Percentiles rank a stretch among this genome's conserved stretches.
Evolutionary conservation across 192 early-diverging fungal species (phyloP).

Genomic region (Entomortierella beljakovae): DNA sequence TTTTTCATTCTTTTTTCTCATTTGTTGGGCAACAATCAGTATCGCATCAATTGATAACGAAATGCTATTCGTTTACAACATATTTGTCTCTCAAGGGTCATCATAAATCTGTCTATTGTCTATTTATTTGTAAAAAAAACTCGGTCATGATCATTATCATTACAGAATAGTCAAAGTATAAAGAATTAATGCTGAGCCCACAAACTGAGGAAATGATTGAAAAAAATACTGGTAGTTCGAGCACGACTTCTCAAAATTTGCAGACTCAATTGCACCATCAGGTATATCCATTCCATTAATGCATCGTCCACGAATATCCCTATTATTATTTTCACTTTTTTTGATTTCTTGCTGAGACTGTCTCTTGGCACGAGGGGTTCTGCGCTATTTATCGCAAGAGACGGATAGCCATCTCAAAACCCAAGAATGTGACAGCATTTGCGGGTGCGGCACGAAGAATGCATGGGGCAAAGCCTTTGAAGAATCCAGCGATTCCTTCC

Average conservation of each 20-base stretch:
- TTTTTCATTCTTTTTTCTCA: too few species aligned
- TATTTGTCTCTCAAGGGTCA: too few species aligned
- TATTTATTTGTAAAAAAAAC: not conserved
- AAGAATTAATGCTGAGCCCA: not conserved
- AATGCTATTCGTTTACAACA: too few species aligned
- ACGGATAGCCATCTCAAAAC: constrained; percentile 71
- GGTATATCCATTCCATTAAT: not conserved
- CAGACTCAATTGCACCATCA: too few species aligned
- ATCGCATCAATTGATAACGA: too few species aligned
- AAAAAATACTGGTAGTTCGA: too few species aligned
- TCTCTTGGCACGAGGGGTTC: not conserved
- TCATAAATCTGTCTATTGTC: too few species aligned
- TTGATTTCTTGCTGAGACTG: too few species aligned
- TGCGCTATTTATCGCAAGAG: constrained; percentile 35
- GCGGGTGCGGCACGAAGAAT: constrained; percentile 94
- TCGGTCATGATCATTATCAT: constrained; percentile 28
- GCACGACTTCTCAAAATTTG: too few species aligned
- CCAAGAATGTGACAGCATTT: constrained; percentile 95
- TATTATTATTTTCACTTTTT: not conserved
- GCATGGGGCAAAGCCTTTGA: constrained; percentile 85
- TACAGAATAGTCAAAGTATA: not conserved
- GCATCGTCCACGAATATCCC: not conserved
- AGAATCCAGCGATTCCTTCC: constrained; percentile 90
- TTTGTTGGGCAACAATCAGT: too few species aligned
- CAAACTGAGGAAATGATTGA: constrained; percentile 4